These are phyloP conservation scores for Zygosaccharomyces pseudobailii DNA, from an alignment of 1,139 yeast genomes.

Conservation along the genomic window DNA sequence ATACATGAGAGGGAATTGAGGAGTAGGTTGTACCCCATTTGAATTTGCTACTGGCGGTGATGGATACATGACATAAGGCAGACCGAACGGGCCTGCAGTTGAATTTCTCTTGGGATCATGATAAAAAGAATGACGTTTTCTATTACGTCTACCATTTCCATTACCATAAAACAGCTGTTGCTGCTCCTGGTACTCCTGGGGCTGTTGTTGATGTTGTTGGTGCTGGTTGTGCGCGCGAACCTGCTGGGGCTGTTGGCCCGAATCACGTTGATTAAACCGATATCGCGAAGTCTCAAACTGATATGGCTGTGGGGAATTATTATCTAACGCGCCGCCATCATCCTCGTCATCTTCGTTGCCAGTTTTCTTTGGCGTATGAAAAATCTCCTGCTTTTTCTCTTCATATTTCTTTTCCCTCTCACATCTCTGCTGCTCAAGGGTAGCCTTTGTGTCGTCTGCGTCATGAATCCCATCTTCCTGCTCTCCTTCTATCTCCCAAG, in stretches of 20 bases:
- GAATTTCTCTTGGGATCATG: conserved; percentile 4
- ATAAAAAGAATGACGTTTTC: conserved; percentile 2
- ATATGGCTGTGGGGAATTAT: conserved; percentile 26
- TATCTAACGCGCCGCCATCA: conserved; percentile 5
- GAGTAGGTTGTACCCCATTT: not conserved
- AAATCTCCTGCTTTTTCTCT: conserved; percentile 21
- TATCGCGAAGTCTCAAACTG: conserved; percentile 28
- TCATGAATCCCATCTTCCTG: not conserved
- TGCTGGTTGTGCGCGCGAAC: not conserved
- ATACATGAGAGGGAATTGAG: conserved; percentile 10
- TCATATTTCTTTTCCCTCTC: conserved; percentile 22
- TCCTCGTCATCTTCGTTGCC: conserved; percentile 2
- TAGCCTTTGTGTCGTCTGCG: conserved; percentile 3
- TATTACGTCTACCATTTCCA: not conserved
- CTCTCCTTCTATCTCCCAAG: not conserved
- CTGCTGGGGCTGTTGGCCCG: not conserved
- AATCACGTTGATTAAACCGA: conserved; percentile 6
- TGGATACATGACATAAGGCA: conserved; percentile 20
- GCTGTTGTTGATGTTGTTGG: conserved; percentile 6
- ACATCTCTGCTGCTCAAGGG: conserved; percentile 19
- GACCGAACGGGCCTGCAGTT: not conserved
- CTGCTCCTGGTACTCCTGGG: not conserved
- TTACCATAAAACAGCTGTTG: not conserved
- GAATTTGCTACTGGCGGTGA: conserved; percentile 7
- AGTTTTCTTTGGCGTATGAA: conserved; percentile 11